Percentiles rank a stretch among this genome's conserved stretches.
phyloP scores from a whole-genome alignment of 1,139 yeast species.

The Magnusiomyces tetraspermus region DNA sequence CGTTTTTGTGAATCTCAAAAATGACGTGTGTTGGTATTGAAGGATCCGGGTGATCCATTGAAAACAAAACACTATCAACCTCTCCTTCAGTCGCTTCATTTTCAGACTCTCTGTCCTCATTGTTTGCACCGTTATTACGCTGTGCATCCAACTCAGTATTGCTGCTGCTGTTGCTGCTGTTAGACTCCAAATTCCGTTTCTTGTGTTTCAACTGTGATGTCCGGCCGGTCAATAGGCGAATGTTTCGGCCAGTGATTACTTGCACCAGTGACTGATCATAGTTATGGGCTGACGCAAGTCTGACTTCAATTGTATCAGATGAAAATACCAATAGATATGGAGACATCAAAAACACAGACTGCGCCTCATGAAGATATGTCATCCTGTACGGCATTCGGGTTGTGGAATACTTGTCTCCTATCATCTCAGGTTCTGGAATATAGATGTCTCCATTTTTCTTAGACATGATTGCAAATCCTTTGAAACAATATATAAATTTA shows the following conservation, averaged over 20 bases:
- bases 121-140: too few relatives aligned
- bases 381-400: conserved; percentile 1
- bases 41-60: conserved; percentile 5
- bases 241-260: conserved; percentile 14
- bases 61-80: background rate
- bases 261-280: conserved; percentile 13
- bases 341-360: conserved; percentile 10
- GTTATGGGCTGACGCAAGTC: conserved; percentile 9
- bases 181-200: background rate
- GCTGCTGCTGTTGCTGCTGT: background rate
- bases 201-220: background rate
- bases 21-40: background rate
- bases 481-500: too few relatives aligned
- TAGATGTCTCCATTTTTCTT: conserved; percentile 8
- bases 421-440: background rate
- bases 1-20: background rate
- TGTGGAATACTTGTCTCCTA: background rate
- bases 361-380: conserved; percentile 9
- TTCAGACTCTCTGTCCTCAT: too few relatives aligned
- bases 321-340: conserved; percentile 14
- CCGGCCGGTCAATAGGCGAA: conserved; percentile 7
- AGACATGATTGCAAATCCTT: too few relatives aligned
- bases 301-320: conserved; percentile 10
- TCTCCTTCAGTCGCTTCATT: background rate
- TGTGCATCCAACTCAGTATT: too few relatives aligned